phyloP scores from a whole-genome alignment of 495 filamentous ascomycete genomes.

The Daldinia childiae region DNA sequence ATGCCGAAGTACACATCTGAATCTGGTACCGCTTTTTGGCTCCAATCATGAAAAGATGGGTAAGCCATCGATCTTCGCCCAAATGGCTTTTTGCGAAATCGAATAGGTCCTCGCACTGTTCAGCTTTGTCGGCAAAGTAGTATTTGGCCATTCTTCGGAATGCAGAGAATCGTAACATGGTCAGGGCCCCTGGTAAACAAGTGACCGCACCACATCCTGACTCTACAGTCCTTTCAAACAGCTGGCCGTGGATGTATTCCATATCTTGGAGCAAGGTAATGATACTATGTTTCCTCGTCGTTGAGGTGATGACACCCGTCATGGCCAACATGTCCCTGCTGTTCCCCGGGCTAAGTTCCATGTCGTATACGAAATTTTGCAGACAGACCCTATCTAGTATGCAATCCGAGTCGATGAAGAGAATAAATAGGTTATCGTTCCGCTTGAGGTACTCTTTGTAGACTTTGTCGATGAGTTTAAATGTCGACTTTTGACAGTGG shows the following conservation, averaged over 20 bases:
- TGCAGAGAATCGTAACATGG: constrained; percentile 94
- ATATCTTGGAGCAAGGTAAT: constrained; percentile 96
- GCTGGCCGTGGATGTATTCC: constrained; percentile 97
- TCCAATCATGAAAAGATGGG: constrained; percentile 98
- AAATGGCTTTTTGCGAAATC: constrained; percentile 96
- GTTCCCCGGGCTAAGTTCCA: constrained; percentile 96
- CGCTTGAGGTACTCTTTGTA: constrained; percentile 88
- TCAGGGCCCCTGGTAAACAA: constrained; percentile 92
- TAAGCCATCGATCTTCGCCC: constrained; percentile 96
- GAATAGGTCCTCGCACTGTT: constrained; percentile 95
- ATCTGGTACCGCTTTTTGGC: constrained; percentile 94
- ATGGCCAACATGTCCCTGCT: constrained; percentile 95
- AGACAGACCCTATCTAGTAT: constrained; percentile 92
- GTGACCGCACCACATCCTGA: constrained; percentile 95
- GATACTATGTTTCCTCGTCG: constrained; percentile 85
- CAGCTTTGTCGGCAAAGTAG: constrained; percentile 97
- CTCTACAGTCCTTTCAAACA: constrained; percentile 96
- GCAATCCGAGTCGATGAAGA: constrained; percentile 99
- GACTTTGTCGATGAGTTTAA: constrained; percentile 92
- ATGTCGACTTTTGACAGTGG: constrained; percentile 92
- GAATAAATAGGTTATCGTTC: constrained; percentile 92
- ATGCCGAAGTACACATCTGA: constrained; percentile 95
- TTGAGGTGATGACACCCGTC: constrained; percentile 97
- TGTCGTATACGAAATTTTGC: constrained; percentile 98
- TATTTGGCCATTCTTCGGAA: constrained; percentile 98